Base-by-base conservation (phyloP, 345 rosid species). In the Nephelium lappaceum region DNA sequence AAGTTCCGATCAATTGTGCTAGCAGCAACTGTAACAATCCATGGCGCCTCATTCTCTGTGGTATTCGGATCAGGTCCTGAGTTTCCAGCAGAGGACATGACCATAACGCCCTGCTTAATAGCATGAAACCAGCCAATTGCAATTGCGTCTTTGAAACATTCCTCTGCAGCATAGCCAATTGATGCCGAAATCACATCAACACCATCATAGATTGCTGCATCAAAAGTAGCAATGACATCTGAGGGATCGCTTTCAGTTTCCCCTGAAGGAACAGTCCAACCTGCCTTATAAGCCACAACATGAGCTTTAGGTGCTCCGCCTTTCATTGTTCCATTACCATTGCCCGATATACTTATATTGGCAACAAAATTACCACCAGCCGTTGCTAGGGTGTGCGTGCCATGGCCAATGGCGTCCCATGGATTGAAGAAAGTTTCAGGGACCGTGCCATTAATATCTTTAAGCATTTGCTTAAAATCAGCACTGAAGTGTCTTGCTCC, bases 1-100 rank as follows among this genome's bases (percentile, higher is more conserved):
- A n/a, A n/a, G n/a, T 89, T 90, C 15, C 97, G 83, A 69, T 95
- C 93, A 5, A 86, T 84, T 18, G 96, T 89, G 82, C 92, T 91
- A 41, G 98, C 98, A 5, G 89, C 98, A 11, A 93, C 88, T 0
- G 97, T 93, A 45, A 95, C 53, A 78, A 88, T 75, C 98, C 97
- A 95, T 0, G 98, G 98, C 14, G 96, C 85, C 11, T 87, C 79
- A 74, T 93, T 95, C 7, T 86, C 74, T 3, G 89, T 93, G 6
- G 91, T 80, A 16, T 77, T 87, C 12, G 80, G 67, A n/a, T 27
- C 24, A 14, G 98, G 98, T 15, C 97, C 98, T 0, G 87, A 83
- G 68, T 95, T 95, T 0, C 97, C 98, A 5, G 86, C 94, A 0
- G 92, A 89, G 10, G 77, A 39, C 57, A 86, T 83, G 36, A 84